Conservation (phyloP, 2,329 filamentous ascomycete species). For the Drechslera avenae region DNA sequence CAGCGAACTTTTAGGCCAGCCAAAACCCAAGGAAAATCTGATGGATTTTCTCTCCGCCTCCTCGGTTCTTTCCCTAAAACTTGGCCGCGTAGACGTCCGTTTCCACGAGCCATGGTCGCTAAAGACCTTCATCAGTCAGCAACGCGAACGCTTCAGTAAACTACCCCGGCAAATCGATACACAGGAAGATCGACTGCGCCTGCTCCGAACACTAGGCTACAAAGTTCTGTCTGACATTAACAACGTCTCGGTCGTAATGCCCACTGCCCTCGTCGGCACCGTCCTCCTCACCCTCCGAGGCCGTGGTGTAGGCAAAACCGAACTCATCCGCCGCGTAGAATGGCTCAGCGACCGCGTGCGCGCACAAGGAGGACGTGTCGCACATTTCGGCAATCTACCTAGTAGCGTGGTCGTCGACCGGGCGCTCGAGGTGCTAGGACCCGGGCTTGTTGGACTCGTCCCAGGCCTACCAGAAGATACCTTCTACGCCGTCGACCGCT, state of each 20-base stretch:
- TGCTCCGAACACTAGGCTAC: slow-evolving; percentile 88
- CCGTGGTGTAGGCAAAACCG: slow-evolving; percentile 84
- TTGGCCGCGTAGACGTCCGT: slow-evolving; percentile 90
- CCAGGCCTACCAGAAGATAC: slow-evolving; percentile 85
- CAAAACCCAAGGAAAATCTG: slow-evolving; percentile 94
- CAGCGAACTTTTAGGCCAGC: slow-evolving; percentile 87
- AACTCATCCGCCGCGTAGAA: slow-evolving; percentile 83
- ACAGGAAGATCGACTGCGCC: slow-evolving; percentile 64
- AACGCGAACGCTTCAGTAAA: slow-evolving; percentile 64
- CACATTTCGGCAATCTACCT: slow-evolving; percentile 84
- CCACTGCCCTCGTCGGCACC: slow-evolving; percentile 92
- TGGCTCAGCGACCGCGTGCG: slow-evolving; percentile 85
- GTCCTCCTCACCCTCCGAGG: slow-evolving; percentile 89
- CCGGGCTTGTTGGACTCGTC: slow-evolving; percentile 81
- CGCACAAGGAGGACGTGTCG: slow-evolving; percentile 87
- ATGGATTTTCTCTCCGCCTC: slow-evolving; percentile 87
- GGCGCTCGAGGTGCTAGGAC: slow-evolving; percentile 88
- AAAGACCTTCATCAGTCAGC: slow-evolving; percentile 77
- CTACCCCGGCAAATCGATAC: slow-evolving; percentile 42
- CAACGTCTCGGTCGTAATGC: slow-evolving; percentile 95
- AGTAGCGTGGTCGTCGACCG: slow-evolving; percentile 84
- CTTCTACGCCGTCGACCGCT: slow-evolving; percentile 89
- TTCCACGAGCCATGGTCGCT: slow-evolving; percentile 98
- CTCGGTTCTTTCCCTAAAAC: slow-evolving; percentile 82
- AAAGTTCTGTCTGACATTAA: slow-evolving; percentile 94